Evolutionary conservation across 345 rosid species (phyloP), one percentile per base, ranked within the genome.

Genomic region (Pistacia atlantica): DNA sequence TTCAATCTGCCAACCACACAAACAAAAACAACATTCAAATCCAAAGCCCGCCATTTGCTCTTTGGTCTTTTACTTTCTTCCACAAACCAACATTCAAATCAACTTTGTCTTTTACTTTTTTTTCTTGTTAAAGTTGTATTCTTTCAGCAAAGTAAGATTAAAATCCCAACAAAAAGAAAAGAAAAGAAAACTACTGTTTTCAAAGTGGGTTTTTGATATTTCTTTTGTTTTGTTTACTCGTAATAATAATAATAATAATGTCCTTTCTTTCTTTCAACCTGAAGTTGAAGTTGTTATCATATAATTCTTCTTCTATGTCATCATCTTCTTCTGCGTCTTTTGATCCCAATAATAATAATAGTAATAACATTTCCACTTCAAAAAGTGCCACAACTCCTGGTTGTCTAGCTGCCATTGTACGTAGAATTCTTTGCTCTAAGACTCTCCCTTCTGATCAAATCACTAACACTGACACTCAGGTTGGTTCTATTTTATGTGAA

Each of bases 391-490:
- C 89, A 0, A 52, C 89, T 4, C 67, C 86, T 16, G 77, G 90
- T 9, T 89, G 88, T 71, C 78, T 94, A 11, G 80, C 86, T 3
- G 84, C 87, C 6, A 77, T 91, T 77, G 63, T 94, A 9, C 89
- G 92, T 13, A 55, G 85, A 75, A 67, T 94, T 73, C 87, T 94
- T 71, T 84, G 93, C 75, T 87, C 91, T 16, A 74, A 81, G 2
- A 68, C 70, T 72, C 90, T 88, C 79, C 88, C 92, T 14, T 81
- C 89, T 56, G 93, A 86, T 77, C 85, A 69, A 38, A 76, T 74
- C 63, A 82, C 79, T 6, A 87, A 84, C 46, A 31, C 33, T 31
- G 8, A 42, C 46, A 75, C 22, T 81, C 1, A 51, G 6, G 1
- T 4, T 42, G 46, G 52, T 71, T 88, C 87, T 25, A 4, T 75